Percentiles rank a stretch among this genome's conserved stretches.
phyloP scores from a whole-genome alignment of 164 flowering plant species.

The Chloranthus sessilifolius region DNA sequence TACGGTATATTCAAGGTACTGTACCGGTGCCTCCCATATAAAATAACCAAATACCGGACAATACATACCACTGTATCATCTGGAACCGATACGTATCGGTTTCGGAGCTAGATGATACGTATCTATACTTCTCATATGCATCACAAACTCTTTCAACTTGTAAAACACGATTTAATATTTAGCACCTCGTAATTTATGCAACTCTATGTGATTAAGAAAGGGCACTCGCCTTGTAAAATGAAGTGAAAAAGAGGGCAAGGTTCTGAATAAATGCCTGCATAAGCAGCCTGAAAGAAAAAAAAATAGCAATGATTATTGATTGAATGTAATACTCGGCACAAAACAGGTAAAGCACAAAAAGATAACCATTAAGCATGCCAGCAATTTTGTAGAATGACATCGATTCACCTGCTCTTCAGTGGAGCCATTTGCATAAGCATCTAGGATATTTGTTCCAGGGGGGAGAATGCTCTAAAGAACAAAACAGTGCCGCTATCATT shows the following conservation, averaged over 20 bases:
- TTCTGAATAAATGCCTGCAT: constrained; percentile 94
- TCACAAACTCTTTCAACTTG: too few species aligned
- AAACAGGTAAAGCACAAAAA: too few species aligned
- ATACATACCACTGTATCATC: too few species aligned
- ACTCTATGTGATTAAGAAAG: too few species aligned
- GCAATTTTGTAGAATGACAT: background rate
- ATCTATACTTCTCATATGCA: too few species aligned
- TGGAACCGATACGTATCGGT: too few species aligned
- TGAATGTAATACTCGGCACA: background rate
- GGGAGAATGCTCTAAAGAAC: constrained; percentile 63
- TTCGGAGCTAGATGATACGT: too few species aligned
- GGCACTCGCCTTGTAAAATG: constrained; percentile 84
- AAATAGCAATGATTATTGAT: background rate
- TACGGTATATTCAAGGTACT: too few species aligned
- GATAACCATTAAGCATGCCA: background rate
- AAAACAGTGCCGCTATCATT: constrained; percentile 10
- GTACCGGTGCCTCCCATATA: too few species aligned
- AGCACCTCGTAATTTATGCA: too few species aligned
- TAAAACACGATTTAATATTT: too few species aligned
- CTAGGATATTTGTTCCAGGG: constrained; percentile 65
- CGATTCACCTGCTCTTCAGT: constrained; percentile 77
- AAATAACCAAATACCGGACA: too few species aligned
- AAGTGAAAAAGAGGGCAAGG: constrained; percentile 87
- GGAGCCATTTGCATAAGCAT: constrained; percentile 84
- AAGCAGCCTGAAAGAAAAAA: constrained; percentile 10